phyloP scores from a whole-genome alignment of 805 yeast genomes.

The Brettanomyces sp. region DNA sequence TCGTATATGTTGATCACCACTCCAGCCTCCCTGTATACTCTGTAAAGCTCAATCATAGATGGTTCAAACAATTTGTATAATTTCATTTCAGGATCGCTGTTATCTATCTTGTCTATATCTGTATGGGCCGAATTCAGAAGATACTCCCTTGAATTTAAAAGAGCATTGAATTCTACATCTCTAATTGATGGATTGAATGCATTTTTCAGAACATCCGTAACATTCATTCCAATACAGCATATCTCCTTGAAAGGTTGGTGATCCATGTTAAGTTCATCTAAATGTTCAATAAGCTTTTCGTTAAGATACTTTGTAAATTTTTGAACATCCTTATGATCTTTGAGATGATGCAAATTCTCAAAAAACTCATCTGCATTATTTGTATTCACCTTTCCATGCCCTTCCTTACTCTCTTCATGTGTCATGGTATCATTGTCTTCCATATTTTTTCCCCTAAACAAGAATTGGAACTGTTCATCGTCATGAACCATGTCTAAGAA shows the following conservation, averaged over 20 bases:
- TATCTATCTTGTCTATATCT: slow-evolving; percentile 6
- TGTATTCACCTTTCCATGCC: too few species aligned
- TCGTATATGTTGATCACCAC: slow-evolving; percentile 32
- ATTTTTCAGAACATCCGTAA: slow-evolving; percentile 20
- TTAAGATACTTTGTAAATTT: slow-evolving; percentile 11
- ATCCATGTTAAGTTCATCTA: slow-evolving; percentile 18
- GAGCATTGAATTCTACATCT: slow-evolving; percentile 29
- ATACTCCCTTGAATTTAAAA: slow-evolving; percentile 30
- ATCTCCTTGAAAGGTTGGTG: slow-evolving; percentile 31
- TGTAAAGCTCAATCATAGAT: slow-evolving; percentile 43
- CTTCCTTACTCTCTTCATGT: slow-evolving; percentile 1
- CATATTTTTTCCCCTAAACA: slow-evolving; percentile 6
- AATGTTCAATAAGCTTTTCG: slow-evolving; percentile 7
- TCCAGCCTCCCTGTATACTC: slow-evolving; percentile 73
- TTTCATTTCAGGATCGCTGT: slow-evolving; percentile 9
- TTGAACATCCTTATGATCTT: slow-evolving; percentile 4
- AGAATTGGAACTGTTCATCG: slow-evolving; percentile 18
- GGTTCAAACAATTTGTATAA: slow-evolving; percentile 39
- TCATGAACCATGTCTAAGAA: slow-evolving; percentile 14
- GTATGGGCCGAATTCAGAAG: slow-evolving; percentile 20
- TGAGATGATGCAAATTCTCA: background rate
- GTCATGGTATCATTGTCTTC: too few species aligned
- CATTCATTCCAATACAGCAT: slow-evolving; percentile 24
- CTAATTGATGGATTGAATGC: slow-evolving; percentile 38
- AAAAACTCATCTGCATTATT: background rate